Evolutionary conservation across 208 protist species (phyloP).

Genomic region (Naegleria lovaniensis): DNA sequence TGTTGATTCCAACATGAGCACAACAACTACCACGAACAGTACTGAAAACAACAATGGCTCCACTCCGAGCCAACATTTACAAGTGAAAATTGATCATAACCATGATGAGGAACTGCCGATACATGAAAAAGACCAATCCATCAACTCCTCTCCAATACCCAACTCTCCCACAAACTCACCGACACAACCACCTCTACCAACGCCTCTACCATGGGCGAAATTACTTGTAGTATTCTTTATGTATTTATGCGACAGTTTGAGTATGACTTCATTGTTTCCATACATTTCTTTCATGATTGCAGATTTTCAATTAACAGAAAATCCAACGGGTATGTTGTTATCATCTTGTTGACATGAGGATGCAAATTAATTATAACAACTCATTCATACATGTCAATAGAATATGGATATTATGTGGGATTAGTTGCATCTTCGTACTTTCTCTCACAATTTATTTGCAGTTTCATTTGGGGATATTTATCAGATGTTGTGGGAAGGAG

Average conservation of each 20-base stretch:
- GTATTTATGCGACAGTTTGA: slow-evolving; percentile 1
- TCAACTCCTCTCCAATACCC: no score
- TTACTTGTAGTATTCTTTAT: background rate
- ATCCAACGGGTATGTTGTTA: background rate
- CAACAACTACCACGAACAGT: no score
- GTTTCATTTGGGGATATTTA: background rate
- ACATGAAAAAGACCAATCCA: no score
- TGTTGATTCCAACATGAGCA: no score
- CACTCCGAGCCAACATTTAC: no score
- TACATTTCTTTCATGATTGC: background rate
- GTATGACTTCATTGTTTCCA: background rate
- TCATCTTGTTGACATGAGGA: no score
- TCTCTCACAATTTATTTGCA: background rate
- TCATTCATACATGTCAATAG: no score
- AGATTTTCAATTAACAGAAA: background rate
- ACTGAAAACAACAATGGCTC: no score
- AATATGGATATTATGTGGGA: slow-evolving; percentile 22
- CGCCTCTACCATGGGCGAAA: background rate
- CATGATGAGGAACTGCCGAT: no score
- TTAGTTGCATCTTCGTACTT: background rate
- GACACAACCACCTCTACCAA: background rate
- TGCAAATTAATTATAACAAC: no score
- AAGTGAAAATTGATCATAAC: no score
- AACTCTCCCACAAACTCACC: no score
- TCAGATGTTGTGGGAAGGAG: background rate